phyloP scores from a whole-genome alignment of 2,329 filamentous ascomycete genomes.

The Epichloe sylvatica region DNA sequence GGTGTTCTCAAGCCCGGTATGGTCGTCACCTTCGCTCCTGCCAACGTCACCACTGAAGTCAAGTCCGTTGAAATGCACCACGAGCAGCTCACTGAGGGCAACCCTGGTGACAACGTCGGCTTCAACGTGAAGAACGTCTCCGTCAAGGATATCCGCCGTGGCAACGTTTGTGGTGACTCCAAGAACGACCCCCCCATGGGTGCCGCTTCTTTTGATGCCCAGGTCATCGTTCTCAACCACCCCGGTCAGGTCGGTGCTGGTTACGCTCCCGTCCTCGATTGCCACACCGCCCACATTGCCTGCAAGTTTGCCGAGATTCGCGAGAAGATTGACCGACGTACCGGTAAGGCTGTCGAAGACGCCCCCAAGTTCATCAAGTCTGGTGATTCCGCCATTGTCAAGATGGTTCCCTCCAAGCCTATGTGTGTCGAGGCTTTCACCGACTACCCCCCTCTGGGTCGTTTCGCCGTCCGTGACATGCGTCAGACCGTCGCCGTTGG shows the following conservation, averaged over 20 bases:
- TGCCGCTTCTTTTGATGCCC: conserved; percentile 91
- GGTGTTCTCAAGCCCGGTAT: conserved; percentile 83
- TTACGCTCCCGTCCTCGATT: conserved; percentile 98
- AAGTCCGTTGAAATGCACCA: conserved; percentile 99
- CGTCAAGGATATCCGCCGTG: conserved; percentile 99
- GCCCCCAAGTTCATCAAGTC: conserved; percentile 99
- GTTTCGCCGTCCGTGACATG: conserved; percentile 99
- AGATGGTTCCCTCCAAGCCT: conserved; percentile 99
- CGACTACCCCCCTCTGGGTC: conserved; percentile 98
- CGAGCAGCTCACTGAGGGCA: conserved; percentile 92
- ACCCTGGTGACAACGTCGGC: conserved; percentile 99
- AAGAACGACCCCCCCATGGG: conserved; percentile 98
- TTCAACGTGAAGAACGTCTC: conserved; percentile 99
- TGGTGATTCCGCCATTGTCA: conserved; percentile 99
- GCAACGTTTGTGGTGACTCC: conserved; percentile 98
- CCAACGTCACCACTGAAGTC: conserved; percentile 99
- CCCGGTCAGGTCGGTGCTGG: conserved; percentile 97
- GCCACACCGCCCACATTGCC: conserved; percentile 99
- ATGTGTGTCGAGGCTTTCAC: conserved; percentile 99
- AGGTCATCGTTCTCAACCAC: conserved; percentile 99
- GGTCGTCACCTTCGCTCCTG: conserved; percentile 96
- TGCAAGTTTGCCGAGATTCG: conserved; percentile 99
- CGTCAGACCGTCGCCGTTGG: conserved; percentile 78
- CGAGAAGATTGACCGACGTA: conserved; percentile 99
- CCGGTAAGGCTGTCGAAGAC: conserved; percentile 89